Conservation (phyloP, 75 land plant species). For the Sequoiadendron giganteum region DNA sequence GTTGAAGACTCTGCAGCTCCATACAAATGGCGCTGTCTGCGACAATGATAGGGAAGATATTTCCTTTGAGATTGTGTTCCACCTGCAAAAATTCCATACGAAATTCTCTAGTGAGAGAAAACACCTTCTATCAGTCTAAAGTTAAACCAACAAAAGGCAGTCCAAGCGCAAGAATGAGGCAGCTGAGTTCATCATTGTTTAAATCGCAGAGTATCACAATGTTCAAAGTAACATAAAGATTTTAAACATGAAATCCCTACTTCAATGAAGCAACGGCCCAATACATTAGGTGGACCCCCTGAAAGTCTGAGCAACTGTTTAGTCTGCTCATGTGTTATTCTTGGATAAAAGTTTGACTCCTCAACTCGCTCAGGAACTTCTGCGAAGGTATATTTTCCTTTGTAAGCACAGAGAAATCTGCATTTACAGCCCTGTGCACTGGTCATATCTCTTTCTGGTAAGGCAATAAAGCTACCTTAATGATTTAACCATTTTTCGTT, state of each 20-base stretch:
- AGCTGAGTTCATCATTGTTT: neutral
- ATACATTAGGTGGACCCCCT: conserved; percentile 17
- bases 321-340: neutral
- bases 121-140: neutral
- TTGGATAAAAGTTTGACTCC: neutral
- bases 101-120: neutral
- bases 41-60: conserved; percentile 34
- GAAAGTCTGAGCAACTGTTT: conserved; percentile 13
- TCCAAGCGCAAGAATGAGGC: neutral
- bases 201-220: neutral
- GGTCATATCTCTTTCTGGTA: neutral
- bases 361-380: neutral
- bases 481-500: neutral
- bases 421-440: neutral
- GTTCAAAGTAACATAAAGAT: neutral
- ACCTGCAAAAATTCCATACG: conserved; percentile 21
- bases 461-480: neutral
- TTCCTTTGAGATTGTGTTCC: conserved; percentile 27
- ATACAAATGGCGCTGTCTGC: conserved; percentile 36
- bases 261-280: conserved; percentile 50
- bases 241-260: conserved; percentile 15
- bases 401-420: conserved; percentile 36
- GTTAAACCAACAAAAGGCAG: neutral
- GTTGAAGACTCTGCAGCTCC: conserved; percentile 33
- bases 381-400: conserved; percentile 23